Evolutionary conservation across 495 filamentous ascomycete species (phyloP).

Genomic region (Sordaria brevicollis): DNA sequence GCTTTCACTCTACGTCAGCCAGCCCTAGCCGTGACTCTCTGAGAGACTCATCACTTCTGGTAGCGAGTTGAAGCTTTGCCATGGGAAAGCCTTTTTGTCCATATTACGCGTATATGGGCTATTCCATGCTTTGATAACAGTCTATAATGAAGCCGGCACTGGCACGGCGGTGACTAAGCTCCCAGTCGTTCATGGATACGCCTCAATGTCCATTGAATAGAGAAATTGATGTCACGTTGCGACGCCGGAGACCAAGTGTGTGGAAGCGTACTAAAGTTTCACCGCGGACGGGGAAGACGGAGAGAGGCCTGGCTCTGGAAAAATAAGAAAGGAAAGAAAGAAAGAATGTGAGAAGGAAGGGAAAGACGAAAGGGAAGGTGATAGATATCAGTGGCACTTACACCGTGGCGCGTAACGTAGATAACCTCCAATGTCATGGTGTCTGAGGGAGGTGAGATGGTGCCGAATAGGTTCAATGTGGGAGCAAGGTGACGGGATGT

Average conservation of each 20-base stretch:
- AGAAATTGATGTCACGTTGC: not conserved
- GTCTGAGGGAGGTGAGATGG: not conserved
- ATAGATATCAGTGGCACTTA: conserved; percentile 34
- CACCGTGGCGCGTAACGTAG: conserved; percentile 78
- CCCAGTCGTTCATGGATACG: not conserved
- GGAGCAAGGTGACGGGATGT: not conserved
- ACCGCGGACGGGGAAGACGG: not conserved
- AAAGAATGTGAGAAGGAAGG: not conserved
- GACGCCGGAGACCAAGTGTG: not conserved
- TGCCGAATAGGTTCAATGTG: not conserved
- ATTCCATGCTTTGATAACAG: not conserved
- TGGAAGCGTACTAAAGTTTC: not conserved
- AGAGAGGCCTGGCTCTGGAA: not conserved
- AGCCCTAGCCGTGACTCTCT: not conserved
- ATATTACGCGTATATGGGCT: not conserved
- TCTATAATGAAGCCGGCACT: not conserved
- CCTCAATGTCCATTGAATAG: not conserved
- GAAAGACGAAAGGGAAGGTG: not conserved
- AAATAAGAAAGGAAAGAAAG: not conserved
- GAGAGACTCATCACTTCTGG: not conserved
- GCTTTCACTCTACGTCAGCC: not conserved
- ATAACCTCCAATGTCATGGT: conserved; percentile 59
- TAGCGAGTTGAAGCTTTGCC: not conserved
- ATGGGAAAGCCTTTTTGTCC: not conserved
- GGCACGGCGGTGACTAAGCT: not conserved